phyloP scores from a whole-genome alignment of 2,329 filamentous ascomycete genomes.

The Hyphodiscus sp. region DNA sequence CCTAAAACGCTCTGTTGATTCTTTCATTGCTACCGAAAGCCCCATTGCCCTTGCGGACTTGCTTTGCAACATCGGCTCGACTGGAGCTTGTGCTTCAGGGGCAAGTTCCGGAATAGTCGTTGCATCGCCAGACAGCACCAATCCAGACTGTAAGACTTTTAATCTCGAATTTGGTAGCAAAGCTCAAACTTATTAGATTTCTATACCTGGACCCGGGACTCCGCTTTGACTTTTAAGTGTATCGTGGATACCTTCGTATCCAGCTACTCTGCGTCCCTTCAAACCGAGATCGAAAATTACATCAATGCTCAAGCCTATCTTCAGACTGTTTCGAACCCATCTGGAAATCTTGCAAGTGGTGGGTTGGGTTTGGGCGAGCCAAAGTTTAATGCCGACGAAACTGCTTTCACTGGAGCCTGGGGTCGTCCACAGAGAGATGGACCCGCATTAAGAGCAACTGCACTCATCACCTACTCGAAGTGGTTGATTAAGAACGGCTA shows the following conservation, averaged over 20 bases:
- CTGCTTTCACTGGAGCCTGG: constrained; percentile 60
- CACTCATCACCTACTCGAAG: constrained; percentile 65
- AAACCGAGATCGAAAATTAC: constrained; percentile 56
- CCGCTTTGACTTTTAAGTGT: constrained; percentile 62
- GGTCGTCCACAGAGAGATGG: constrained; percentile 76
- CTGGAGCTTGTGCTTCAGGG: constrained; percentile 43
- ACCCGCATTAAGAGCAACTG: constrained; percentile 67
- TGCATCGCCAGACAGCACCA: constrained; percentile 46
- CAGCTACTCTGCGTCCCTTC: constrained; percentile 42
- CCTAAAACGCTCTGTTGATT: constrained; percentile 43
- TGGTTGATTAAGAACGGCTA: constrained; percentile 62
- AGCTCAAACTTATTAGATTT: constrained; percentile 46
- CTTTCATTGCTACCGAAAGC: constrained; percentile 46
- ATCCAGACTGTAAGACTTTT: constrained; percentile 46
- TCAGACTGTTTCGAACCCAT: constrained; percentile 53
- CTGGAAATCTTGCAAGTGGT: constrained; percentile 34
- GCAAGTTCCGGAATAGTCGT: constrained; percentile 47
- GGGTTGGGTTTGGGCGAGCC: constrained; percentile 65
- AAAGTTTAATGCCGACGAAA: constrained; percentile 62
- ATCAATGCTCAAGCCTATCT: constrained; percentile 57
- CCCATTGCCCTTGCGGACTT: constrained; percentile 46
- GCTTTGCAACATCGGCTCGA: constrained; percentile 53
- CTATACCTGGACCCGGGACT: constrained; percentile 74
- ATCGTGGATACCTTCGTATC: constrained; percentile 60
- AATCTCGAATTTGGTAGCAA: neutral